These are phyloP conservation scores for Mallotus repandus DNA, from an alignment of 441 rosid species.

Conservation along the genomic window DNA sequence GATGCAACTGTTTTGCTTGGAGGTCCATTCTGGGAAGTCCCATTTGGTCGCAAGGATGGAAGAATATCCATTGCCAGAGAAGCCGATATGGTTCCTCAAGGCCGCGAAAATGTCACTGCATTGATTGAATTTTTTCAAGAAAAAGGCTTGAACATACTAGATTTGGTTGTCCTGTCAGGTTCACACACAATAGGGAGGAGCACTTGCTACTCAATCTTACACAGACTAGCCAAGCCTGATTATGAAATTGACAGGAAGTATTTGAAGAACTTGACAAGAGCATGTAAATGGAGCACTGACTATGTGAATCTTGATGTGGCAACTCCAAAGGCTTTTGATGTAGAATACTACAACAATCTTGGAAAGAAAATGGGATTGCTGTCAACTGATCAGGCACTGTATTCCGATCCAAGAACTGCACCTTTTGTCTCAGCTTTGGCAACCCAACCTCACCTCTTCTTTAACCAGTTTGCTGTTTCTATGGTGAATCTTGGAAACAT, in stretches of 20 bases:
- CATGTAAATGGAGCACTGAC: conserved; percentile 30
- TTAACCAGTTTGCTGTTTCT: conserved; percentile 41
- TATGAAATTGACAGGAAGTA: conserved; percentile 33
- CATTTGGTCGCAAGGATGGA: conserved; percentile 50
- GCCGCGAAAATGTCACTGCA: conserved; percentile 43
- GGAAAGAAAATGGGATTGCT: conserved; percentile 39
- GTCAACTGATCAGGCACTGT: conserved; percentile 40
- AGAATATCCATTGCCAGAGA: conserved; percentile 35
- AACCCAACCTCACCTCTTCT: conserved; percentile 34
- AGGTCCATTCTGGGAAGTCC: conserved; percentile 57
- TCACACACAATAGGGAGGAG: conserved; percentile 53
- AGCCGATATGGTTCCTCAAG: conserved; percentile 48
- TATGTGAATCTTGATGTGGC: conserved; percentile 37
- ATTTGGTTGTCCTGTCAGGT: conserved; percentile 51
- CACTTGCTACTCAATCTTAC: conserved; percentile 33
- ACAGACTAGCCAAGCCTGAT: conserved; percentile 37
- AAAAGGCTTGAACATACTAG: conserved; percentile 40
- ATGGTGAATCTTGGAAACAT: conserved; percentile 55
- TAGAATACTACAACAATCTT: conserved; percentile 36
- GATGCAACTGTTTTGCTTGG: conserved; percentile 47
- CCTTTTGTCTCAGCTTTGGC: conserved; percentile 36
- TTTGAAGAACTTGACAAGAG: conserved; percentile 25
- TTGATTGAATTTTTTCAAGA: conserved; percentile 37
- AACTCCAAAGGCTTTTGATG: conserved; percentile 44
- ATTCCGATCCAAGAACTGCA: conserved; percentile 33